phyloP scores from a whole-genome alignment of 2,329 filamentous ascomycete genomes.

The Pseudogymnoascus destructans region DNA sequence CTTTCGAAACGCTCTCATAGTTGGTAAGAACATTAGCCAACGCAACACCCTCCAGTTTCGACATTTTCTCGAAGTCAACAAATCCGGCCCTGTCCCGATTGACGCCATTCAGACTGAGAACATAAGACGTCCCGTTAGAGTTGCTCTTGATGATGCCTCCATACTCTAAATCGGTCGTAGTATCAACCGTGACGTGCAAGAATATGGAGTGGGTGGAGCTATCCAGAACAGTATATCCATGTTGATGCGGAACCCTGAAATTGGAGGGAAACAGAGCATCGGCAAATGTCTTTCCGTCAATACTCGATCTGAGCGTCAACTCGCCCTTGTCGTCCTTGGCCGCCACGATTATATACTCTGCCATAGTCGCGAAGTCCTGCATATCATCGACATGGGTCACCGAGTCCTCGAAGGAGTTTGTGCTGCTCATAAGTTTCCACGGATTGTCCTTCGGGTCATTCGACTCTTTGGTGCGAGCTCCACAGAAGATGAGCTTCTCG shows the following conservation, averaged over 20 bases:
- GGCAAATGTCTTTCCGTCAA: constrained; percentile 75
- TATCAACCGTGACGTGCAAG: constrained; percentile 75
- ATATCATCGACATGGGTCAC: constrained; percentile 55
- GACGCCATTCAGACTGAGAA: constrained; percentile 66
- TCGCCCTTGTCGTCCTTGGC: constrained; percentile 51
- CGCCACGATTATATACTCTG: constrained; percentile 88
- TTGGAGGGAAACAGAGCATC: constrained; percentile 75
- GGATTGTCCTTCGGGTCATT: constrained; percentile 50
- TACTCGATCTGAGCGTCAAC: constrained; percentile 61
- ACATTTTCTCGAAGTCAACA: constrained; percentile 94
- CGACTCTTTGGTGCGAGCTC: constrained; percentile 48
- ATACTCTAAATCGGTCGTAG: constrained; percentile 49
- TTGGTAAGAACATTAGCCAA: constrained; percentile 81
- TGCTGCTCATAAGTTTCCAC: constrained; percentile 60
- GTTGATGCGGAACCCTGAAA: constrained; percentile 64
- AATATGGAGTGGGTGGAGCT: constrained; percentile 92
- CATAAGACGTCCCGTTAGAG: constrained; percentile 92
- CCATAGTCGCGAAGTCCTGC: constrained; percentile 83
- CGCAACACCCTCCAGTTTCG: constrained; percentile 78
- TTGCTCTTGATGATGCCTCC: constrained; percentile 95
- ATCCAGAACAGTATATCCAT: constrained; percentile 84
- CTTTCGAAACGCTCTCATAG: constrained; percentile 39
- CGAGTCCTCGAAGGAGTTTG: constrained; percentile 55
- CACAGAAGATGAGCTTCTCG: constrained; percentile 40
- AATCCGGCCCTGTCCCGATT: constrained; percentile 67